Percentiles rank a stretch among this genome's conserved stretches.
Conservation (phyloP, 1,284 basidiomycete species). For the Ceratobasidium papillatum region DNA sequence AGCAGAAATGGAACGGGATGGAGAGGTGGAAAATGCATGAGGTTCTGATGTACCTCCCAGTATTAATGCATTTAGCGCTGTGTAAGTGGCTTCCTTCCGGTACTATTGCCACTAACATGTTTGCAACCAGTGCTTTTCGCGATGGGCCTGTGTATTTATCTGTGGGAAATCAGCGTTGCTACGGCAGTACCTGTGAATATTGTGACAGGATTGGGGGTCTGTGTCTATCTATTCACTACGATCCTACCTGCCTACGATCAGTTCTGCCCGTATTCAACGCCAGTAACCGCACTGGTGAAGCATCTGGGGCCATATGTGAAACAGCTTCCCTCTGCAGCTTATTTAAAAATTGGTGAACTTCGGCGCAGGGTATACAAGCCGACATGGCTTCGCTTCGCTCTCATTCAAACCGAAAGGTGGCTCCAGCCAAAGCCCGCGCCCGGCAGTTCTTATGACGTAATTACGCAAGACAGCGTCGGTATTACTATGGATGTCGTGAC, state of each 20-base stretch:
- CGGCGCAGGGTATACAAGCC: too few species aligned
- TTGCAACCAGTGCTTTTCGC: background rate
- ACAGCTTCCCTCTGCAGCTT: too few species aligned
- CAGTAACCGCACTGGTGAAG: background rate
- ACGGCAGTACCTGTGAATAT: background rate
- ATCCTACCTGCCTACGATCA: background rate
- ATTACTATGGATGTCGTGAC: background rate
- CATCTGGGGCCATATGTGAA: too few species aligned
- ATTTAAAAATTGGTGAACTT: too few species aligned
- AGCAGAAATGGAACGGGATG: conserved; percentile 10
- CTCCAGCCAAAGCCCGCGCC: too few species aligned
- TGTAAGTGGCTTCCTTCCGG: background rate
- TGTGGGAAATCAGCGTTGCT: background rate
- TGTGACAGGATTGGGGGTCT: background rate
- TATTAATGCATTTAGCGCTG: conserved; percentile 1
- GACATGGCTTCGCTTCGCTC: too few species aligned
- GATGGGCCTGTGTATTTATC: background rate
- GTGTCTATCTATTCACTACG: background rate
- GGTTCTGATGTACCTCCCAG: background rate
- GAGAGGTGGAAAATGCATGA: conserved; percentile 5
- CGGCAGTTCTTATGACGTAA: too few species aligned
- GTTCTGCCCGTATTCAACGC: background rate
- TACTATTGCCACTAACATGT: too few species aligned
- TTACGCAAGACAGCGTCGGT: too few species aligned
- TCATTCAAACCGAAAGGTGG: too few species aligned